Evolutionary conservation across 1,284 basidiomycete species (phyloP), one percentile per base, ranked within the genome.

Genomic region (Cryptococcus sp.): DNA sequence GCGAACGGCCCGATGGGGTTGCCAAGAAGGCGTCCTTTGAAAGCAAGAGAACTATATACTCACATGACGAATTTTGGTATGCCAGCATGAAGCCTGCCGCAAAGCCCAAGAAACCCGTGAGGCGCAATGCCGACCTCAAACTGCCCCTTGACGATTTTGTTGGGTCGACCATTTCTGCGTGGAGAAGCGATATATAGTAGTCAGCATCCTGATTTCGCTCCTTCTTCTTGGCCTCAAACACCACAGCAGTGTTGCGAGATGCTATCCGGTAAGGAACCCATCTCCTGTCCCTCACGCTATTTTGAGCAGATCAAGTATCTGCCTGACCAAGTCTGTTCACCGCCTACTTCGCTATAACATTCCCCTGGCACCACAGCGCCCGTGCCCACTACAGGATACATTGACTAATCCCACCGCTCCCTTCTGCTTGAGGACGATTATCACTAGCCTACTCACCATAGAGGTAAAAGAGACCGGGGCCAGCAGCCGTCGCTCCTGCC

Each of bases 71-170:
- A 55, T 87, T 84, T 79, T 96, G 93, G 81, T 98, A 98, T 19
- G 95, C 93, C 56, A 95, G 79, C 69, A 98, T 77, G 84, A 98
- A 99, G 8, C 95, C 95, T 40, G 90, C 94, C 52, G 86, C 70
- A 68, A 83, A 90, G 82, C 75, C 95, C 83, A 79, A 88, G 78
- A 72, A 88, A 52, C 67, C 82, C 72, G 67, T 83, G 68, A 75
- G 80, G 66, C 73, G 81, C 71, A 75, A 80, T 50, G 70, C 80
- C 60, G 55, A 78, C 85, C 82, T 84, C 57, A 64, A 50, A 23
- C 46, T 45, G 20, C 54, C 52, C 37, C 48, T 54, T 29, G 55
- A 51, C 23, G 62, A 50, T 50, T 49, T 49, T 25, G 64, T 66
- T 17, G 62, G 59, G 51, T 67, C 68, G 22, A 61, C 62, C 41